phyloP scores from a whole-genome alignment of 106 monocot genomes.

The Acanthochlamys bracteata region DNA sequence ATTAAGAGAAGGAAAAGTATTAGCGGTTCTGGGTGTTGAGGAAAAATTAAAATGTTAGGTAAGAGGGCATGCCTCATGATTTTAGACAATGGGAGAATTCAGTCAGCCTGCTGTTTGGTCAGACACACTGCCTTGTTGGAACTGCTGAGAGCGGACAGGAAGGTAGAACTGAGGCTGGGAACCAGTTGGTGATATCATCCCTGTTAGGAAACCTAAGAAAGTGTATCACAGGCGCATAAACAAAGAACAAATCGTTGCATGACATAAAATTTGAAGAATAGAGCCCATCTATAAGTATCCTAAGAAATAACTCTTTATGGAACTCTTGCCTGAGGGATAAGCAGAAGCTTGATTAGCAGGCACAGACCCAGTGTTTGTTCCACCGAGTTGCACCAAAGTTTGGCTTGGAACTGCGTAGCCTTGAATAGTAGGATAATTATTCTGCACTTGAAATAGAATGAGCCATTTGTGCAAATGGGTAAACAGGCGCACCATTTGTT shows the following conservation, averaged over 20 bases:
- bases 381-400: constrained; percentile 36
- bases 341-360: constrained; percentile 38
- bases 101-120: constrained; percentile 50
- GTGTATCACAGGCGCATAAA: too few species aligned
- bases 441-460: constrained; percentile 39
- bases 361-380: constrained; percentile 40
- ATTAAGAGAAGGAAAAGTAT: not conserved
- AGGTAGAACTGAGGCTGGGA: constrained; percentile 45
- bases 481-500: constrained; percentile 30
- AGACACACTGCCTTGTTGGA: constrained; percentile 49
- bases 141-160: constrained; percentile 49
- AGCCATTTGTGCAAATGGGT: constrained; percentile 46
- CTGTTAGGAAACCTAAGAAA: not conserved
- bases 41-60: not conserved
- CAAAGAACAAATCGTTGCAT: too few species aligned
- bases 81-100: constrained; percentile 15
- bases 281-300: not conserved
- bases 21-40: not conserved
- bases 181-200: constrained; percentile 11
- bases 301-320: not conserved
- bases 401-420: constrained; percentile 46
- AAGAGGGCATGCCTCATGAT: constrained; percentile 27
- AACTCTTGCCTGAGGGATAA: constrained; percentile 45
- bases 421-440: constrained; percentile 34
- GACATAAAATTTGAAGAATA: too few species aligned